Conservation (phyloP, 768 basidiomycete species). For the Fistulinella prunicolor region DNA sequence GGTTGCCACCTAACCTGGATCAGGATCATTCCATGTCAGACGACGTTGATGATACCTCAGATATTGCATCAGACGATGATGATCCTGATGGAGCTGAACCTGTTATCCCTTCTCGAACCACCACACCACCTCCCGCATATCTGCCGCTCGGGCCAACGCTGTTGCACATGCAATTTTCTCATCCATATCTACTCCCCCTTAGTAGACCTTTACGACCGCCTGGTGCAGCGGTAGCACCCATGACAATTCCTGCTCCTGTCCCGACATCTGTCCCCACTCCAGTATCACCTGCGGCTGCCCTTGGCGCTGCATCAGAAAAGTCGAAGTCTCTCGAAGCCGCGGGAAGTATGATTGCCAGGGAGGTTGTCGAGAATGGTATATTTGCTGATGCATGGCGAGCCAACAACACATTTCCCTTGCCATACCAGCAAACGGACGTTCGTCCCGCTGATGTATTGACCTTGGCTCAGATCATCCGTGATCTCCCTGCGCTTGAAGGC, state of each 20-base stretch:
- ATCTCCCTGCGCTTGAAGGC: conserved; percentile 37
- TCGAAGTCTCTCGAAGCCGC: conserved; percentile 66
- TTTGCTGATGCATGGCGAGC: conserved; percentile 70
- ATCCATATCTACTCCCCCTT: conserved; percentile 57
- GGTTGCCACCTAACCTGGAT: conserved; percentile 53
- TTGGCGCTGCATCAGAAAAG: conserved; percentile 63
- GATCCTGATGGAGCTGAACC: conserved; percentile 33
- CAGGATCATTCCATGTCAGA: conserved; percentile 31
- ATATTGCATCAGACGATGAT: conserved; percentile 40
- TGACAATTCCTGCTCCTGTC: conserved; percentile 39
- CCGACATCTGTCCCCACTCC: conserved; percentile 72
- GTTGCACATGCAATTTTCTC: conserved; percentile 66
- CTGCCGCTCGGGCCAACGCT: conserved; percentile 69
- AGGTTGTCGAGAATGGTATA: conserved; percentile 69
- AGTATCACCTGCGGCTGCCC: conserved; percentile 73
- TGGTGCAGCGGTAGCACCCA: conserved; percentile 47
- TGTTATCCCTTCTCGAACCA: conserved; percentile 45
- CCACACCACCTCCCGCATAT: conserved; percentile 69
- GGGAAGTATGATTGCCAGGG: conserved; percentile 58
- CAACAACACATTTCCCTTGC: conserved; percentile 24
- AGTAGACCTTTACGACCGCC: conserved; percentile 60
- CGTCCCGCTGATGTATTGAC: conserved; percentile 59
- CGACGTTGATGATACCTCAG: conserved; percentile 38
- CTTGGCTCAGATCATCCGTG: conserved; percentile 37
- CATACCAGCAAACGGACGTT: conserved; percentile 33